Evolutionary conservation across 108 stramenopile genomes (phyloP).

Genomic region (Chaetoceros muelleri): DNA sequence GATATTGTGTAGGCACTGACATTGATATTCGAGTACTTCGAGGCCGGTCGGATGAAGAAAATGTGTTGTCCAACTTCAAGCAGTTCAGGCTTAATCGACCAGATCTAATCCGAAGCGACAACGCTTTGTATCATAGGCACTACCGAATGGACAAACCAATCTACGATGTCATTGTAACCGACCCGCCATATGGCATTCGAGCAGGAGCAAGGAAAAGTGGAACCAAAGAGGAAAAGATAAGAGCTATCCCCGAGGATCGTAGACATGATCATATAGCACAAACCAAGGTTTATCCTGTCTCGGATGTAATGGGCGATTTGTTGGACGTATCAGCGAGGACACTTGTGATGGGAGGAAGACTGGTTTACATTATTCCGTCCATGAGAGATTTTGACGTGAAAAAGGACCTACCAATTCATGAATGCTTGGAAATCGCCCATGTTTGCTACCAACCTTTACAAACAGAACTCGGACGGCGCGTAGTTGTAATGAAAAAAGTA

Average conservation of each 20-base stretch:
- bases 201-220: constrained; percentile 90
- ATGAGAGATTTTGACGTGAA: constrained; percentile 64
- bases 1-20: constrained; percentile 84
- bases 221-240: constrained; percentile 29
- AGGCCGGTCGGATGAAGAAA: constrained; percentile 64
- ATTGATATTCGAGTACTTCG: constrained; percentile 89
- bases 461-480: constrained; percentile 63
- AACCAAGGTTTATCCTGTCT: constrained; percentile 77
- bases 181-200: constrained; percentile 86
- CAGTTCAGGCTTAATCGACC: constrained; percentile 82
- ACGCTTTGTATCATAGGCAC: constrained; percentile 77
- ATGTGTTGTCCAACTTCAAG: constrained; percentile 73
- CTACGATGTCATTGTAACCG: constrained; percentile 80
- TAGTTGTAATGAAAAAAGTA: constrained; percentile 72
- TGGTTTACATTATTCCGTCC: constrained; percentile 85
- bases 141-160: constrained; percentile 40
- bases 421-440: constrained; percentile 63
- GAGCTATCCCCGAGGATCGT: constrained; percentile 63
- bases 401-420: constrained; percentile 66
- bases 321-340: constrained; percentile 77
- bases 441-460: constrained; percentile 78
- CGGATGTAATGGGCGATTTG: constrained; percentile 87
- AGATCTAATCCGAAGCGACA: constrained; percentile 88
- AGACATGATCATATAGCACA: constrained; percentile 89
- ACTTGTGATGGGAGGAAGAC: constrained; percentile 54